These are phyloP conservation scores for Sclerotinia nivalis DNA, from an alignment of 2,329 filamentous ascomycete genomes.

Conservation along the genomic window DNA sequence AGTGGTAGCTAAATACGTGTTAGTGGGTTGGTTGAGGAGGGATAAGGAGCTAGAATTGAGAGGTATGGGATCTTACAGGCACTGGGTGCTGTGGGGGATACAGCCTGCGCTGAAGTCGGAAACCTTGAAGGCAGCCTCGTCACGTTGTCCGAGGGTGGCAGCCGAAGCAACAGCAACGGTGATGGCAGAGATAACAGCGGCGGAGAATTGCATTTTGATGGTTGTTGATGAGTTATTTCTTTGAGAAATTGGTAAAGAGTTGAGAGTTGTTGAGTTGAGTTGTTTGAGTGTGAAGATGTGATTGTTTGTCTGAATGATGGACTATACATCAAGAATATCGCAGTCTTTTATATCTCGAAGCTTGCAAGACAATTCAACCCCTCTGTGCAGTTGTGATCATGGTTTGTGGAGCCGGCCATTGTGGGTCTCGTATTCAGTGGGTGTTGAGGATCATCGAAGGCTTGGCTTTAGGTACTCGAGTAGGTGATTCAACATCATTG, in stretches of 20 bases:
- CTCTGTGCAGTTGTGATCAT: neutral
- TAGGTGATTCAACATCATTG: neutral
- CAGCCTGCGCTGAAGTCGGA: neutral
- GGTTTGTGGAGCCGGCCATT: conserved; percentile 24
- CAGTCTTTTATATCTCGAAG: neutral
- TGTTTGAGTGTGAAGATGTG: neutral
- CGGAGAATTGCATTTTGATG: conserved; percentile 7
- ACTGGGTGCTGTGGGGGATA: neutral
- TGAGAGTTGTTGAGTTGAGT: conserved; percentile 6
- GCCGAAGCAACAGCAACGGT: conserved; percentile 9
- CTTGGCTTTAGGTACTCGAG: neutral
- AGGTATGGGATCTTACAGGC: neutral
- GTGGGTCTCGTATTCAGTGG: conserved; percentile 49
- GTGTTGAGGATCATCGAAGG: neutral
- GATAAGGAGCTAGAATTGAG: too few relatives aligned
- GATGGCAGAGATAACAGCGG: conserved; percentile 6
- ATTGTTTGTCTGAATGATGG: neutral
- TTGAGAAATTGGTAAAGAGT: neutral
- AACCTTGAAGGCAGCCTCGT: neutral
- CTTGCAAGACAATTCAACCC: neutral
- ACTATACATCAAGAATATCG: neutral
- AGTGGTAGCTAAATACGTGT: neutral
- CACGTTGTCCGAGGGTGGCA: neutral
- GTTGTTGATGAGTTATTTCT: conserved; percentile 1
- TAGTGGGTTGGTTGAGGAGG: neutral